Evolutionary conservation across 768 basidiomycete species (phyloP), one percentile per base, ranked within the genome.

Genomic region (Calocybe cyanea): DNA sequence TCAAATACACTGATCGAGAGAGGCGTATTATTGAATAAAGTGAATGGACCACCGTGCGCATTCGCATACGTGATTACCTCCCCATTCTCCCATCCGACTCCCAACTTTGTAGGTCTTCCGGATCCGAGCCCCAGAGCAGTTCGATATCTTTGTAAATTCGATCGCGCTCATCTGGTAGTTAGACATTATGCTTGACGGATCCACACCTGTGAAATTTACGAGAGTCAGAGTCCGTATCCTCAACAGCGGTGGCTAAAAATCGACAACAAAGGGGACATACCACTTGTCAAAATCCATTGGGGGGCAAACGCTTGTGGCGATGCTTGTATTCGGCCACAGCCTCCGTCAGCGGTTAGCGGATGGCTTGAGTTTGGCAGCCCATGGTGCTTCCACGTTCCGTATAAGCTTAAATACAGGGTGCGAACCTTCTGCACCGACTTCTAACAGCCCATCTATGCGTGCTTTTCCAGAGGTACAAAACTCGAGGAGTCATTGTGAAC

Each of bases 331-430:
- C 90, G 10, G 63, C 62, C 0, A 85, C 87, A 1, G 92, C 93
- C 45, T 85, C 72, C 24, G 70, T 67, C 14, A 96, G 69, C 0
- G 86, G 85, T 54, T 72, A 79, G 63, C 87, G 54, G 94, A 89
- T 43, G 65, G 67, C 7, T 69, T 65, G 19, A 92, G 66, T 54
- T 83, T 75, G 1, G 60, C 59, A 11, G 75, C 67, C 74, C 87
- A 95, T 23, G 75, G 73, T 14, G 59, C 61, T 60, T 89, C 87
- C 0, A 88, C 92, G 3, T 81, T 76, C 2, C 69, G 67, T 59
- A 95, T 82, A 50, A 95, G 77, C 36, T 77, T 76, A 24, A 83
- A 75, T 41, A 95, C 92, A 2, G 92, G 94, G 61, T 96, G 90
- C 4, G 63, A 54, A 1, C 67, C 72, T 3, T 58, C 47, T 8